These are phyloP conservation scores for Xylaria sp. DNA, from an alignment of 2,329 filamentous ascomycete genomes.

Conservation along the genomic window DNA sequence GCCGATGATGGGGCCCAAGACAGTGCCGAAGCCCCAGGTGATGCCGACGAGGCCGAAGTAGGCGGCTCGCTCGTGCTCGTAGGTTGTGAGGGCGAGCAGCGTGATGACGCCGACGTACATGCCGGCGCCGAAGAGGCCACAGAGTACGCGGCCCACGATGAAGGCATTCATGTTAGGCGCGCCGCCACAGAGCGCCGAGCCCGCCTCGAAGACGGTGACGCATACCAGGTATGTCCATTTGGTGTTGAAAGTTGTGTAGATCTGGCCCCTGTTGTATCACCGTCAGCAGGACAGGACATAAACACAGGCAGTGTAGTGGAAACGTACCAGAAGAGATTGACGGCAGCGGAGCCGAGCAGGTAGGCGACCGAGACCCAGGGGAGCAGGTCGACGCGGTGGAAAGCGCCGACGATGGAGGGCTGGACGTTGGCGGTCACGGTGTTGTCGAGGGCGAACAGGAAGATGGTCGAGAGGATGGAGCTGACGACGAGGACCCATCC, in stretches of 20 bases:
- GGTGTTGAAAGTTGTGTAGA: slow-evolving; percentile 51
- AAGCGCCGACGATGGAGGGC: slow-evolving; percentile 51
- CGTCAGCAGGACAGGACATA: too few relatives aligned
- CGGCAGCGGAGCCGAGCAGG: slow-evolving; percentile 53
- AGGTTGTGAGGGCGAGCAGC: slow-evolving; percentile 34
- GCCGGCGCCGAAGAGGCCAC: slow-evolving; percentile 58
- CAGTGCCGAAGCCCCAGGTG: slow-evolving; percentile 57
- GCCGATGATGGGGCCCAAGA: slow-evolving; percentile 61
- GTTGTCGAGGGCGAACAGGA: slow-evolving; percentile 55
- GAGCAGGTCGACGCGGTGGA: slow-evolving; percentile 52
- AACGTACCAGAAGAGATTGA: slow-evolving; percentile 49
- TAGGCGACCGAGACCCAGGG: slow-evolving; percentile 55
- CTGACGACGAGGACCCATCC: slow-evolving; percentile 3
- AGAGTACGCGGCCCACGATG: slow-evolving; percentile 60
- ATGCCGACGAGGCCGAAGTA: slow-evolving; percentile 44
- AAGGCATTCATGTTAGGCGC: slow-evolving; percentile 48
- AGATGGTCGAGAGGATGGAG: background rate
- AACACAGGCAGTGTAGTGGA: too few relatives aligned
- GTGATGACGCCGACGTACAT: slow-evolving; percentile 53
- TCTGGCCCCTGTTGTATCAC: background rate
- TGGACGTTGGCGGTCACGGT: slow-evolving; percentile 61
- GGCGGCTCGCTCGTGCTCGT: slow-evolving; percentile 35
- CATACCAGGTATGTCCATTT: slow-evolving; percentile 52
- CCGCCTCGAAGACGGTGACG: slow-evolving; percentile 34
- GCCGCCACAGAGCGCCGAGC: slow-evolving; percentile 53